Evolutionary conservation across 2,329 filamentous ascomycete species (phyloP).

Genomic region (Trichoderma oligosporum): DNA sequence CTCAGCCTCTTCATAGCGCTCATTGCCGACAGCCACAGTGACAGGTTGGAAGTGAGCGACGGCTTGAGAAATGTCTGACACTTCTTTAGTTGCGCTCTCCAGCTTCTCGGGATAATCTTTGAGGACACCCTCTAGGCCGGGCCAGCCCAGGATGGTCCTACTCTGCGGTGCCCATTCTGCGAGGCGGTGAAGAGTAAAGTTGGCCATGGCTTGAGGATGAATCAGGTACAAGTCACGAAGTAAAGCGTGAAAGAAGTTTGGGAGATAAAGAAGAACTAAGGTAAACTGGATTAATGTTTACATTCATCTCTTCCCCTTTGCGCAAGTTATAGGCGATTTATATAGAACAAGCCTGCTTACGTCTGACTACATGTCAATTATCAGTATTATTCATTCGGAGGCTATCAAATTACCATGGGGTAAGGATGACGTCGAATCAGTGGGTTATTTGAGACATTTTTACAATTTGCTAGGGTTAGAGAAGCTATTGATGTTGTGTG

Average conservation of each 20-base stretch:
- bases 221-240: neutral
- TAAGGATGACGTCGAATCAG: neutral
- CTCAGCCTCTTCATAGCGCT: conserved; percentile 20
- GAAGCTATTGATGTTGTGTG: too few species aligned
- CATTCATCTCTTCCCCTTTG: neutral
- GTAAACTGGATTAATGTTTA: neutral
- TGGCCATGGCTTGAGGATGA: neutral
- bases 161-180: conserved; percentile 21
- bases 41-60: conserved; percentile 29
- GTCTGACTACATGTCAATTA: neutral
- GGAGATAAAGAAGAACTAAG: too few species aligned
- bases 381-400: neutral
- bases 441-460: neutral
- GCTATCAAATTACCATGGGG: neutral
- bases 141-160: conserved; percentile 20
- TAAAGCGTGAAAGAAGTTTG: too few species aligned
- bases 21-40: conserved; percentile 22
- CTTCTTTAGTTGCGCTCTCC: conserved; percentile 23
- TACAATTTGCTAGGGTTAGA: too few species aligned
- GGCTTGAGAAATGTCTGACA: conserved; percentile 27
- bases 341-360: neutral
- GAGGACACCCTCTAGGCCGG: conserved; percentile 1
- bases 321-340: neutral
- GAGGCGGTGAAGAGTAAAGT: conserved; percentile 13
- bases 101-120: conserved; percentile 4